phyloP scores from a whole-genome alignment of 2,329 filamentous ascomycete species.

The Penicillium sp. region DNA sequence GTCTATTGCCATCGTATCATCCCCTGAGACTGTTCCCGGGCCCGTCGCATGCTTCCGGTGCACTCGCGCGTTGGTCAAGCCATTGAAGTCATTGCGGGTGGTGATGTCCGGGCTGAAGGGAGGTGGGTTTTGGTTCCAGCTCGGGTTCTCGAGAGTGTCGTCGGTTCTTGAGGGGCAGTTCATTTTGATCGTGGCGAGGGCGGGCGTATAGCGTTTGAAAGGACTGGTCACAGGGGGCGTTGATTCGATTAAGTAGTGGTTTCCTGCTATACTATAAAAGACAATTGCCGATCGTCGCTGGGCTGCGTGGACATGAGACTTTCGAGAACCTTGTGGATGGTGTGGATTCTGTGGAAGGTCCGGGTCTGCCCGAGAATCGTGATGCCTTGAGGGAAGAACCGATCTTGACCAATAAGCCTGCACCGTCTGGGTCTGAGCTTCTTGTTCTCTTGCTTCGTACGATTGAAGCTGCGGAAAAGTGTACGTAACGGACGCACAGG shows the following conservation, averaged over 20 bases:
- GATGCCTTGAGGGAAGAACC: background rate
- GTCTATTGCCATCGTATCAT: conserved; percentile 21
- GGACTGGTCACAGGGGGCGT: background rate
- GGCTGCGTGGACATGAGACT: background rate
- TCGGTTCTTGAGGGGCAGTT: conserved; percentile 61
- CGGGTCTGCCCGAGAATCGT: conserved; percentile 22
- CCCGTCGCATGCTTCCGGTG: conserved; percentile 37
- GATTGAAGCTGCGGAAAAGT: background rate
- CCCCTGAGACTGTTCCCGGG: conserved; percentile 15
- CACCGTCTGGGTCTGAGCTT: background rate
- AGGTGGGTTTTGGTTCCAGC: conserved; percentile 58
- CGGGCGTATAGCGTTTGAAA: background rate
- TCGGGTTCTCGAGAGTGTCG: conserved; percentile 46
- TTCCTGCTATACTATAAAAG: conserved; percentile 4
- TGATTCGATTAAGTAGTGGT: background rate
- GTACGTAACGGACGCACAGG: background rate
- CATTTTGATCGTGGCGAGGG: conserved; percentile 39
- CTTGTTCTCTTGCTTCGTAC: background rate
- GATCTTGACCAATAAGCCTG: background rate
- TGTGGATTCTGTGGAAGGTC: conserved; percentile 5
- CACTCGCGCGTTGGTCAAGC: conserved; percentile 53
- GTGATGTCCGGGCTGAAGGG: conserved; percentile 55
- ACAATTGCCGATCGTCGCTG: background rate
- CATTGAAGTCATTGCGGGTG: conserved; percentile 57
- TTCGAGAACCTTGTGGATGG: conserved; percentile 8